These are phyloP conservation scores for Entoloma clypeatum DNA, from an alignment of 1,284 basidiomycete genomes.

Conservation along the genomic window DNA sequence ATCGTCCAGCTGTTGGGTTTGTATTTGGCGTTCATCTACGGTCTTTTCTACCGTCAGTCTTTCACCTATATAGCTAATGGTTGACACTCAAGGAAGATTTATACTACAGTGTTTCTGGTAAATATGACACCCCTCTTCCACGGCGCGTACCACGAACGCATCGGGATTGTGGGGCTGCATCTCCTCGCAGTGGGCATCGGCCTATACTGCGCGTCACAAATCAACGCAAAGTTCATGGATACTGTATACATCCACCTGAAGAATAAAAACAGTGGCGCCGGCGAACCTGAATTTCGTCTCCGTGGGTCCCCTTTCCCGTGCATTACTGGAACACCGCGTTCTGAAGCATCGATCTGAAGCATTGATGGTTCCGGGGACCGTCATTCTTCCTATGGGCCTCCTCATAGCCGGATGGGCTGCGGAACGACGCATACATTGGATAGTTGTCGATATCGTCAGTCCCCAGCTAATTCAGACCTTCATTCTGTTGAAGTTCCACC, in stretches of 20 bases:
- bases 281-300: constrained; percentile 56
- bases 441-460: constrained; percentile 52
- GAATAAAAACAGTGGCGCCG: constrained; percentile 46
- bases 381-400: constrained; percentile 51
- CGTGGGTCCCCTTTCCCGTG: constrained; percentile 26
- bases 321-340: not conserved
- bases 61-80: not conserved
- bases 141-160: constrained; percentile 42
- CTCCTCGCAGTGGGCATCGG: constrained; percentile 66
- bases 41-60: constrained; percentile 50
- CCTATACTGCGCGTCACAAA: constrained; percentile 48
- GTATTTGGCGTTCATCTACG: constrained; percentile 45
- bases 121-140: constrained; percentile 62
- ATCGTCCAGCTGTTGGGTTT: constrained; percentile 41
- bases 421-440: constrained; percentile 50
- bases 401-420: constrained; percentile 63
- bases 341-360: constrained; percentile 33
- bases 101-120: constrained; percentile 47
- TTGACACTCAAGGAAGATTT: not conserved
- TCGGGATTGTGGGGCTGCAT: constrained; percentile 57
- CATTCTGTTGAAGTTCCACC: too few relatives aligned
- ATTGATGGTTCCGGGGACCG: constrained; percentile 54
- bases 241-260: constrained; percentile 49
- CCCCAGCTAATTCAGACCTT: not conserved
- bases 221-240: constrained; percentile 58